Conservation (phyloP, 345 rosid species). For the Chamaenerion angustifolium region DNA sequence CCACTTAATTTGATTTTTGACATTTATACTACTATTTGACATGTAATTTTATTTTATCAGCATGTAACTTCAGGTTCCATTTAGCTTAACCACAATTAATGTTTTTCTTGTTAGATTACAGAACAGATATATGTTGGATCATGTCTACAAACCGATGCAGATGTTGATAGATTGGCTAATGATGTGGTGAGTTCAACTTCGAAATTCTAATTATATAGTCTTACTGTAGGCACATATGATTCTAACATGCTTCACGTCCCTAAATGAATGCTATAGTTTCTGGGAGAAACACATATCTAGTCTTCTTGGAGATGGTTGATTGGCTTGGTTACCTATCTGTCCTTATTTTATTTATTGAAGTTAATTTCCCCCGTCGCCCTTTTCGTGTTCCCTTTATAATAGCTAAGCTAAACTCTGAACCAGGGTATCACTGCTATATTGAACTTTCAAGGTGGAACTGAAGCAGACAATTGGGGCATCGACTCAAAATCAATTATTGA, state of each 20-base stretch:
- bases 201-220: neutral
- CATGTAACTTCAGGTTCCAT: too few species aligned
- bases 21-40: neutral
- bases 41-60: neutral
- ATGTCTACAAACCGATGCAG: conserved; percentile 71
- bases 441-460: conserved; percentile 70
- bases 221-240: too few species aligned
- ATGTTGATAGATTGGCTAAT: conserved; percentile 47
- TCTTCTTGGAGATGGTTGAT: too few species aligned
- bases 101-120: conserved; percentile 38
- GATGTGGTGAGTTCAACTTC: conserved; percentile 33
- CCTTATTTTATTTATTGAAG: neutral
- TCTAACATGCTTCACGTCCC: too few species aligned
- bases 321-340: too few species aligned
- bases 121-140: conserved; percentile 88
- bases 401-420: conserved; percentile 9
- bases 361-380: neutral
- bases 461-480: conserved; percentile 85
- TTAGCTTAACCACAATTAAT: too few species aligned
- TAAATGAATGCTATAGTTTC: too few species aligned
- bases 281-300: too few species aligned
- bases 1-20: too few species aligned
- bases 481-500: conserved; percentile 47
- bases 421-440: conserved; percentile 80
- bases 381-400: neutral